Conservation (phyloP, 2,329 filamentous ascomycete genomes). For the Fusarium verticillioides region DNA sequence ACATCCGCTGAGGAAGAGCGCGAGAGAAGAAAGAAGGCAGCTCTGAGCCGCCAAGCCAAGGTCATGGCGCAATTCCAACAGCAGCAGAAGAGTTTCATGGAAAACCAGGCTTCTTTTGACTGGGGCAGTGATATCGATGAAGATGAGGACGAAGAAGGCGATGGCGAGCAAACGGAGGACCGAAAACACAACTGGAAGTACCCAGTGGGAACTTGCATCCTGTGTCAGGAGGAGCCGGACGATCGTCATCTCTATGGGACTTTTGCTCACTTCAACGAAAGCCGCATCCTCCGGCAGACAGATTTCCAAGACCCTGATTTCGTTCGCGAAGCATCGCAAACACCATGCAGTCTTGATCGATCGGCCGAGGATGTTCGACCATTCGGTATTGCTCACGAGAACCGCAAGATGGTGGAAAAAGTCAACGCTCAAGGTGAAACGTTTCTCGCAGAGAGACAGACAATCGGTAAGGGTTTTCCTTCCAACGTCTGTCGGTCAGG, state of each 20-base stretch:
- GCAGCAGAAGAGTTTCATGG: slow-evolving; percentile 94
- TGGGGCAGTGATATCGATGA: slow-evolving; percentile 86
- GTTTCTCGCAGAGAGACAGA: slow-evolving; percentile 79
- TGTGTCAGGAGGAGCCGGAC: slow-evolving; percentile 96
- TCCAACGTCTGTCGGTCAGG: slow-evolving; percentile 73
- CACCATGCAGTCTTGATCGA: slow-evolving; percentile 83
- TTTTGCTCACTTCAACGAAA: slow-evolving; percentile 89
- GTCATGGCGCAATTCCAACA: slow-evolving; percentile 99
- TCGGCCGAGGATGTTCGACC: slow-evolving; percentile 86
- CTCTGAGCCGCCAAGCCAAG: slow-evolving; percentile 86
- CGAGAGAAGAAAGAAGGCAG: slow-evolving; percentile 89
- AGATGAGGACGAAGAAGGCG: slow-evolving; percentile 77
- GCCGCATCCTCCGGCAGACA: slow-evolving; percentile 86
- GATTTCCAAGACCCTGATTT: slow-evolving; percentile 84
- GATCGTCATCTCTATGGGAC: slow-evolving; percentile 91
- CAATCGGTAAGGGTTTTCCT: slow-evolving; percentile 90
- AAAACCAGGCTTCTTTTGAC: slow-evolving; percentile 86
- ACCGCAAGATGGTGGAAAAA: slow-evolving; percentile 80
- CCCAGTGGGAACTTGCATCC: slow-evolving; percentile 90
- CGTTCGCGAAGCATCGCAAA: slow-evolving; percentile 82
- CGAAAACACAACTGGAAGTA: slow-evolving; percentile 82
- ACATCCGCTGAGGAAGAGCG: slow-evolving; percentile 76
- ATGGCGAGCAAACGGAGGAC: slow-evolving; percentile 68
- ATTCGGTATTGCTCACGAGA: slow-evolving; percentile 91
- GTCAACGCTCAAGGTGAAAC: slow-evolving; percentile 77